Evolutionary conservation across 139 green algal species (phyloP).

Genomic region (Picochlorum sp.): DNA sequence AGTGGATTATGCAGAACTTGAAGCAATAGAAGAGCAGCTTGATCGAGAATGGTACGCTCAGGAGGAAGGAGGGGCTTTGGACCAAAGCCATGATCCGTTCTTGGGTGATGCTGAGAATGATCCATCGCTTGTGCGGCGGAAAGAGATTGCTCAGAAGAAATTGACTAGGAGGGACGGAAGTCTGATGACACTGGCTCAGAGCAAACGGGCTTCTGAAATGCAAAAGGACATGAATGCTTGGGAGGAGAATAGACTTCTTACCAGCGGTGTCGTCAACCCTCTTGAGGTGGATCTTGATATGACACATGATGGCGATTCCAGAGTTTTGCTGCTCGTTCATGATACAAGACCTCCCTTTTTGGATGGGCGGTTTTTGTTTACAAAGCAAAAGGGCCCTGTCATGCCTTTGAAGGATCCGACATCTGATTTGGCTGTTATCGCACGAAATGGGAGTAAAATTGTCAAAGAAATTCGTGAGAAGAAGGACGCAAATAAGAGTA

Average conservation of each 20-base stretch:
- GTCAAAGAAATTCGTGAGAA: constrained; percentile 74
- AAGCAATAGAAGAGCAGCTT: constrained; percentile 70
- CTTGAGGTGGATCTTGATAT: constrained; percentile 76
- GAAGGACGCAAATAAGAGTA: constrained; percentile 80
- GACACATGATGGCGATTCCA: constrained; percentile 68
- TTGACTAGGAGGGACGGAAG: constrained; percentile 69
- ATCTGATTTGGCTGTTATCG: constrained; percentile 93
- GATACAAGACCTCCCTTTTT: constrained; percentile 96
- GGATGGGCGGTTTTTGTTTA: constrained; percentile 77
- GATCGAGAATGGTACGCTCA: constrained; percentile 71
- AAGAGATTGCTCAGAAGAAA: constrained; percentile 22
- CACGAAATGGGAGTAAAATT: constrained; percentile 58
- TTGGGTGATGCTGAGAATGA: constrained; percentile 32
- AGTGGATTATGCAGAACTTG: constrained; percentile 34
- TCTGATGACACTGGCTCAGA: constrained; percentile 77
- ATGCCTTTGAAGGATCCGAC: constrained; percentile 91
- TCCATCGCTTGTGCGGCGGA: constrained; percentile 16
- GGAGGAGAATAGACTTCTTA: constrained; percentile 92
- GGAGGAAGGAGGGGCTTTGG: constrained; percentile 70
- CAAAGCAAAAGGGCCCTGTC: constrained; percentile 77
- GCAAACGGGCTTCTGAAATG: constrained; percentile 76
- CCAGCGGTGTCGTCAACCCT: constrained; percentile 69
- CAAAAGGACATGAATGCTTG: constrained; percentile 82
- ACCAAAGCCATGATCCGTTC: constrained; percentile 57
- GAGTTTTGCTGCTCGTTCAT: constrained; percentile 90